These are phyloP conservation scores for Phoenix roebelenii DNA, from an alignment of 176 grass and related monocot genomes.

Conservation along the genomic window DNA sequence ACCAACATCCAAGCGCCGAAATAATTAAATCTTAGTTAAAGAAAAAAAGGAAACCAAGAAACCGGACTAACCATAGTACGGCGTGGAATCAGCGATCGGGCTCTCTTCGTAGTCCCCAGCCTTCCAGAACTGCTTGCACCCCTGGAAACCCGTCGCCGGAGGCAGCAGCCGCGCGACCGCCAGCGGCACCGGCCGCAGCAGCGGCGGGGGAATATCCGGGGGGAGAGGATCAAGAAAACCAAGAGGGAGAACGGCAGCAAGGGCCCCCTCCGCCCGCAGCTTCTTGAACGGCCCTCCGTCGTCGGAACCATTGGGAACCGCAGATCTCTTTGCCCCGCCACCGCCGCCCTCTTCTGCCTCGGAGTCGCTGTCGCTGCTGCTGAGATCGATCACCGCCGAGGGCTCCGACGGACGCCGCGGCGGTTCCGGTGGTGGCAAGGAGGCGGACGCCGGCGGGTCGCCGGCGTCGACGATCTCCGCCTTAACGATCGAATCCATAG, in stretches of 20 bases:
- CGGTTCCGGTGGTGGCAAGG: background rate
- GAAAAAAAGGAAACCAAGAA: background rate
- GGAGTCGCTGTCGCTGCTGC: constrained; percentile 47
- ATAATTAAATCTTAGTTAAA: background rate
- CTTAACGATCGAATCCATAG: constrained; percentile 41
- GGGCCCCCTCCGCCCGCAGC: background rate
- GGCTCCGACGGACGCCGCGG: background rate
- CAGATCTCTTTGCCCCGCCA: constrained; percentile 16
- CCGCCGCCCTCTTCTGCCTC: constrained; percentile 37
- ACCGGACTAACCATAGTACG: constrained; percentile 28
- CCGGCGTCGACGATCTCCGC: constrained; percentile 19
- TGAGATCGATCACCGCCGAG: constrained; percentile 53
- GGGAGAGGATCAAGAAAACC: constrained; percentile 75
- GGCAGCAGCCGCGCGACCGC: background rate
- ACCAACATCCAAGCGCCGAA: no score
- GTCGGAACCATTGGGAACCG: background rate
- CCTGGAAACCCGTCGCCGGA: background rate
- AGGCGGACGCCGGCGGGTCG: no score
- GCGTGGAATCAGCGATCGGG: constrained; percentile 10
- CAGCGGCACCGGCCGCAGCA: constrained; percentile 2
- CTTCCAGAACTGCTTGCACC: constrained; percentile 96
- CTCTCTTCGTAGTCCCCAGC: constrained; percentile 70
- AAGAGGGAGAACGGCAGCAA: constrained; percentile 15
- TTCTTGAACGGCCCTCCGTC: constrained; percentile 17
- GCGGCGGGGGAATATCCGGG: constrained; percentile 1